These are phyloP conservation scores for Daldinia vernicosa DNA, from an alignment of 495 filamentous ascomycete species.

Conservation along the genomic window DNA sequence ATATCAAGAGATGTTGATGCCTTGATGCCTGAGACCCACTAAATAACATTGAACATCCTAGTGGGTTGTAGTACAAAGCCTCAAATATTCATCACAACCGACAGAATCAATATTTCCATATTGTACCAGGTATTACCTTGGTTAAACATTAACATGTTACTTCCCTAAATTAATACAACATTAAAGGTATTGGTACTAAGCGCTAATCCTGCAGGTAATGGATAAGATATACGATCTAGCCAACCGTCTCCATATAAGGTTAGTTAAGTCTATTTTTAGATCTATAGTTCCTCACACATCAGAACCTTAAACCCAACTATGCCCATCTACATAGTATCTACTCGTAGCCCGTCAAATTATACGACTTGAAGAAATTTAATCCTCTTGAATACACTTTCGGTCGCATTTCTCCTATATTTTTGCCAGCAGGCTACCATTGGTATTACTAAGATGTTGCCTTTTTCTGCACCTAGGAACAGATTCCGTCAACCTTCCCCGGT, in stretches of 20 bases:
- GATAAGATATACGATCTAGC: conserved; percentile 38
- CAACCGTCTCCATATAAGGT: conserved; percentile 17
- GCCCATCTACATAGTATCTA: neutral
- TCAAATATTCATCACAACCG: neutral
- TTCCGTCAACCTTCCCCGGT: neutral
- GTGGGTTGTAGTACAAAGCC: too few species aligned
- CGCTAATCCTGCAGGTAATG: conserved; percentile 19
- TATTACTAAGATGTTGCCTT: neutral
- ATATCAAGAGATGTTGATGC: too few species aligned
- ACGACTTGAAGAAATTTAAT: conserved; percentile 2
- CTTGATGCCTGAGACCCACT: too few species aligned
- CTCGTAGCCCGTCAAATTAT: neutral
- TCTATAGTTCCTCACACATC: conserved; percentile 10
- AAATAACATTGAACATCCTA: too few species aligned
- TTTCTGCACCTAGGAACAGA: neutral
- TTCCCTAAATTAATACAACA: neutral
- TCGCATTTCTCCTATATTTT: neutral
- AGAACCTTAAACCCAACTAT: conserved; percentile 21
- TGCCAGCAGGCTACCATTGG: conserved; percentile 2
- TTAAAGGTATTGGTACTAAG: conserved; percentile 1
- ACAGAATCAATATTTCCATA: neutral
- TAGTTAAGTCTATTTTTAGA: conserved; percentile 37
- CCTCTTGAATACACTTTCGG: neutral
- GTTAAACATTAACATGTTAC: too few species aligned
- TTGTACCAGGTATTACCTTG: neutral